phyloP scores from a whole-genome alignment of 2,329 filamentous ascomycete species.

The Ceratocystis smalleyi region DNA sequence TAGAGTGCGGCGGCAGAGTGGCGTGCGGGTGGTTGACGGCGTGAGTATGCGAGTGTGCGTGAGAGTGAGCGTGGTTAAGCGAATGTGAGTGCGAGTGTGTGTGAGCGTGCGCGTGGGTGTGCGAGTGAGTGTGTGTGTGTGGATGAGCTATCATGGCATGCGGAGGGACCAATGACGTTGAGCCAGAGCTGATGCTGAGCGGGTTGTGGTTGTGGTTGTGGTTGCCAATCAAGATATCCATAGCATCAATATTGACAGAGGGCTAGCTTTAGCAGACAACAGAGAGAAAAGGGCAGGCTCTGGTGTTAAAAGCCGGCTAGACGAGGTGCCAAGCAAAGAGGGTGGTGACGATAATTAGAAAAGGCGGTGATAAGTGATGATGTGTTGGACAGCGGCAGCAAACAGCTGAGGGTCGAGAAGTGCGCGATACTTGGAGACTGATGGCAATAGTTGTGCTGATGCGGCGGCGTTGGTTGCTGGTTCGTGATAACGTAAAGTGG shows the following conservation, averaged over 20 bases:
- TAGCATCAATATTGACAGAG: background rate
- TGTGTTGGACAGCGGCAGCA: background rate
- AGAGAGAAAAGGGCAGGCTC: background rate
- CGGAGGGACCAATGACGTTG: background rate
- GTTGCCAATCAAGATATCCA: constrained; percentile 7
- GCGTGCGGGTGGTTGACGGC: background rate
- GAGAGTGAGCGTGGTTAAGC: background rate
- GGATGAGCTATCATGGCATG: constrained; percentile 13
- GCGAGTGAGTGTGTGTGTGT: background rate
- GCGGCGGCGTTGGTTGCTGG: too few species aligned
- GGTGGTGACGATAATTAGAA: background rate
- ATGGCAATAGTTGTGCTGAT: background rate
- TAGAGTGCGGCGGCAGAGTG: background rate
- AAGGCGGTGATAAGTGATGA: background rate
- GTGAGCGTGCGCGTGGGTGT: constrained; percentile 3
- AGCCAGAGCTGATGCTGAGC: background rate
- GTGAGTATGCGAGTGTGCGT: background rate
- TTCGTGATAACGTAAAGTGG: background rate
- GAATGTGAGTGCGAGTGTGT: background rate
- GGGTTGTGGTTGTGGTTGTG: constrained; percentile 7
- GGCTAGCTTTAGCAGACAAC: background rate
- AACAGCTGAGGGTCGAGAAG: background rate
- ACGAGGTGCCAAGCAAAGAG: background rate
- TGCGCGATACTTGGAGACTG: too few species aligned
- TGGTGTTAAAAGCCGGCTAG: background rate